Percentiles rank a stretch among this genome's conserved stretches.
Conservation (phyloP, 2,329 filamentous ascomycete genomes). For the Pseudocercospora eumusae region DNA sequence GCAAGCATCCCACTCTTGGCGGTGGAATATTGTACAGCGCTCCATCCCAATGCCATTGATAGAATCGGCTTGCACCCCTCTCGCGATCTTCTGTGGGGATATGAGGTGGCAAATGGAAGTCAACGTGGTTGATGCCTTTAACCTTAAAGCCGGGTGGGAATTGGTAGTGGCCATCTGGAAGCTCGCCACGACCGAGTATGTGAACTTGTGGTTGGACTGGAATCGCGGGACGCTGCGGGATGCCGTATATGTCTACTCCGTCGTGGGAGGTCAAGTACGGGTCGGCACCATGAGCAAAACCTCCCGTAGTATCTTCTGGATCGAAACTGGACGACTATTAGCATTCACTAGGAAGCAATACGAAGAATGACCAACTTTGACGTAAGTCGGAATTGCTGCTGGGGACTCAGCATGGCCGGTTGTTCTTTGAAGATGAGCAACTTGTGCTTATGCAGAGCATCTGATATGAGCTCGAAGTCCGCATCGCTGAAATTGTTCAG, state of each 20-base stretch:
- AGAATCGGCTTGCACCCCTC: conserved; percentile 19
- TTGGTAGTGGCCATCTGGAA: conserved; percentile 18
- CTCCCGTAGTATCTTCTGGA: conserved; percentile 19
- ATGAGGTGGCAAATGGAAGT: conserved; percentile 21
- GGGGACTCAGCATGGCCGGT: conserved; percentile 21
- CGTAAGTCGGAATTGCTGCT: conserved; percentile 22
- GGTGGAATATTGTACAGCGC: conserved; percentile 21
- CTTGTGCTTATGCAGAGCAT: conserved; percentile 23
- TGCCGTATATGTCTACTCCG: conserved; percentile 21
- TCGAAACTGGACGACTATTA: conserved; percentile 15
- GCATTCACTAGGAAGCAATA: too few species aligned
- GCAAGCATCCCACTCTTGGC: conserved; percentile 20
- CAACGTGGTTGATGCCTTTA: conserved; percentile 21
- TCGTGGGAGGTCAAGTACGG: conserved; percentile 21
- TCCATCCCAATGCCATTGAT: conserved; percentile 24
- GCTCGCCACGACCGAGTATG: conserved; percentile 18
- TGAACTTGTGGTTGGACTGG: conserved; percentile 23
- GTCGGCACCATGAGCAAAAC: conserved; percentile 23
- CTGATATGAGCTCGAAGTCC: conserved; percentile 22
- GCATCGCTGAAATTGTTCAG: conserved; percentile 22
- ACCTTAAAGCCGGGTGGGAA: conserved; percentile 22
- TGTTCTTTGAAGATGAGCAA: conserved; percentile 25
- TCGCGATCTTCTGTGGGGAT: conserved; percentile 19
- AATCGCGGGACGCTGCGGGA: conserved; percentile 17
- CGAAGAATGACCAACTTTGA: conserved; percentile 12